Evolutionary conservation across 2,329 filamentous ascomycete species (phyloP), one percentile per base, ranked within the genome.

Genomic region (Penicillium expansum): DNA sequence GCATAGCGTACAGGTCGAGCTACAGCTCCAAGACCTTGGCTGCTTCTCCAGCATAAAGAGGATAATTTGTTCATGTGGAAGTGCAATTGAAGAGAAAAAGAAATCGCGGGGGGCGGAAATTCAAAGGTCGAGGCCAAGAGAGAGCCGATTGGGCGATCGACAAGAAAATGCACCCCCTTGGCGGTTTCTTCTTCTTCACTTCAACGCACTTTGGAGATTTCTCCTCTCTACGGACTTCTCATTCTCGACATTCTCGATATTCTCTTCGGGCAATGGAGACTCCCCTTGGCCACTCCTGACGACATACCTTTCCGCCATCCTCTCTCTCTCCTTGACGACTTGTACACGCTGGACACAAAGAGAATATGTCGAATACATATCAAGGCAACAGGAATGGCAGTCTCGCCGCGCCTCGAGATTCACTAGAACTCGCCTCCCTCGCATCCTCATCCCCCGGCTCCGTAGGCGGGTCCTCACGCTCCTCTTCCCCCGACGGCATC

Each of bases 361-460:
- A 56, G 55, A 51, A 74, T 13, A 55, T 76, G 72, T 71, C 71
- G 60, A 71, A 62, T 51, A 55, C 68, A 44, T 72, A 71, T 48
- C 65, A 67, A 50, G 68, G 67, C n/a, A 57, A 61, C 52, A 64
- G 66, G 58, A 67, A 67, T 53, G 68, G 65, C 52, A 67, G 60
- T 44, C 61, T 62, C 30, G 61, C 67, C 58, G 77, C 79, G 13
- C 78, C 85, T 60, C 90, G 94, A 78, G 94, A 99, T 82, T 97
- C 93, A 45, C 86, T 99, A 70, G 94, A 99, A 80, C 88, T 99
- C 57, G 94, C 92, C 59, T 97, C 92, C 52, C 86, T 99, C 62
- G 94, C 93, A 58, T 96, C 91, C 60, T 92, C 89, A 64, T 91
- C 89, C 65, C 84, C 82, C 51, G 83, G 82, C 61, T 84, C 83